These are phyloP conservation scores for Nadsonia commutata DNA, from an alignment of 1,139 yeast species.

Conservation along the genomic window DNA sequence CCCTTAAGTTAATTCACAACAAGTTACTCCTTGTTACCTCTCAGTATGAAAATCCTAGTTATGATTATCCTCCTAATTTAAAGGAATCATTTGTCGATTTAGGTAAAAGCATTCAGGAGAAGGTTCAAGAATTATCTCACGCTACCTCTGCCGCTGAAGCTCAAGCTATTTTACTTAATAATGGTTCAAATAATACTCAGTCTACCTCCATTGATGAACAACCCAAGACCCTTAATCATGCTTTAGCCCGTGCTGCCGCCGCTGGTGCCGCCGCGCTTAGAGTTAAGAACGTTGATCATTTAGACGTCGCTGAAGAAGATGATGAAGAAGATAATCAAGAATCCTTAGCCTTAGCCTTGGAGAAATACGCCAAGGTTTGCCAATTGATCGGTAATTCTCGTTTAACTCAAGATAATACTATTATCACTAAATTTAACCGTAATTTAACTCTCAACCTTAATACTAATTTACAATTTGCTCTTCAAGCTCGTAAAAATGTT, in stretches of 20 bases:
- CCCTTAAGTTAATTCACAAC: conserved; percentile 56
- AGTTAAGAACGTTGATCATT: neutral
- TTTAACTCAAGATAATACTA: conserved; percentile 66
- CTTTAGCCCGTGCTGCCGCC: conserved; percentile 65
- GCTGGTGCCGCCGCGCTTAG: conserved; percentile 30
- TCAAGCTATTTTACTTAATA: conserved; percentile 52
- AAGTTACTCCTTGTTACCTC: conserved; percentile 57
- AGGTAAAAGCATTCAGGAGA: conserved; percentile 49
- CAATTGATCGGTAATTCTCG: conserved; percentile 72
- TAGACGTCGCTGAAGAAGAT: conserved; percentile 11
- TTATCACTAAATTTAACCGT: conserved; percentile 54
- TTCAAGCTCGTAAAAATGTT: conserved; percentile 59
- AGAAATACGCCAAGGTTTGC: conserved; percentile 39
- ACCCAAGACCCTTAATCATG: conserved; percentile 78
- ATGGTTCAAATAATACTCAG: conserved; percentile 19
- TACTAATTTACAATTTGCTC: conserved; percentile 50
- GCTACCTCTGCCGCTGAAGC: conserved; percentile 77
- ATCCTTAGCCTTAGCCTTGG: conserved; percentile 33
- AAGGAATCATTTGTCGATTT: conserved; percentile 61
- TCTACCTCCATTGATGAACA: conserved; percentile 33
- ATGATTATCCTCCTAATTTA: conserved; percentile 74
- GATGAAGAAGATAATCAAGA: conserved; percentile 26
- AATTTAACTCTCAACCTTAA: conserved; percentile 51
- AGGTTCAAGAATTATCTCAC: conserved; percentile 54
- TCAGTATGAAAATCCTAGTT: conserved; percentile 63